Percentiles rank a stretch among this genome's conserved stretches.
Conservation (phyloP, 2,329 filamentous ascomycete genomes). For the Talaromyces sp. region DNA sequence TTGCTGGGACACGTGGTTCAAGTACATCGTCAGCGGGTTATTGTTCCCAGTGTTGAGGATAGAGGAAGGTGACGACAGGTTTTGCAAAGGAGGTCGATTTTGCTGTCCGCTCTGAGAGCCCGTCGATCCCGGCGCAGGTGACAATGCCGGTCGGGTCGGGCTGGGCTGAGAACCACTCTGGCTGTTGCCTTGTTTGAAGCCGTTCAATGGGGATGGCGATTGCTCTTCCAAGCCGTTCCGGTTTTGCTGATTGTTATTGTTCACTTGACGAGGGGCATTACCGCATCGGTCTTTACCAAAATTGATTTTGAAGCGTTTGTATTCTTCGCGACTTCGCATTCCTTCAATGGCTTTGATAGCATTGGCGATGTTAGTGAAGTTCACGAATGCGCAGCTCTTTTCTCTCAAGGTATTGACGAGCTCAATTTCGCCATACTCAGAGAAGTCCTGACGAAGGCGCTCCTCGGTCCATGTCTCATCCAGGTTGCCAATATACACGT, state of each 20-base stretch:
- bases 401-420: slow-evolving; percentile 93
- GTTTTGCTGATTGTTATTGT: slow-evolving; percentile 52
- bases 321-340: slow-evolving; percentile 89
- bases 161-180: slow-evolving; percentile 57
- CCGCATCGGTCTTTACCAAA: slow-evolving; percentile 98
- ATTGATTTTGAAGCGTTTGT: slow-evolving; percentile 98
- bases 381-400: slow-evolving; percentile 99
- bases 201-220: slow-evolving; percentile 55
- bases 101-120: slow-evolving; percentile 52
- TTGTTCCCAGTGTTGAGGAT: slow-evolving; percentile 74
- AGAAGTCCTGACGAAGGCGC: slow-evolving; percentile 90
- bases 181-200: slow-evolving; percentile 53
- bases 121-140: slow-evolving; percentile 53
- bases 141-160: slow-evolving; percentile 54
- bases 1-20: slow-evolving; percentile 66
- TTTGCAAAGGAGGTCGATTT: slow-evolving; percentile 56
- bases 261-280: slow-evolving; percentile 86
- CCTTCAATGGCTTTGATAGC: slow-evolving; percentile 99
- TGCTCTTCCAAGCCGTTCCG: slow-evolving; percentile 54
- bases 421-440: slow-evolving; percentile 96
- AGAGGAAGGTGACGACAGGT: slow-evolving; percentile 57
- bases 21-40: slow-evolving; percentile 90
- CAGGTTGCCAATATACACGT: slow-evolving; percentile 96
- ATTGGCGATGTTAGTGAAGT: slow-evolving; percentile 99
- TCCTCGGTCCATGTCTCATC: slow-evolving; percentile 98